These are phyloP conservation scores for Arabis hirsuta DNA, from an alignment of 345 rosid genomes.

Conservation along the genomic window DNA sequence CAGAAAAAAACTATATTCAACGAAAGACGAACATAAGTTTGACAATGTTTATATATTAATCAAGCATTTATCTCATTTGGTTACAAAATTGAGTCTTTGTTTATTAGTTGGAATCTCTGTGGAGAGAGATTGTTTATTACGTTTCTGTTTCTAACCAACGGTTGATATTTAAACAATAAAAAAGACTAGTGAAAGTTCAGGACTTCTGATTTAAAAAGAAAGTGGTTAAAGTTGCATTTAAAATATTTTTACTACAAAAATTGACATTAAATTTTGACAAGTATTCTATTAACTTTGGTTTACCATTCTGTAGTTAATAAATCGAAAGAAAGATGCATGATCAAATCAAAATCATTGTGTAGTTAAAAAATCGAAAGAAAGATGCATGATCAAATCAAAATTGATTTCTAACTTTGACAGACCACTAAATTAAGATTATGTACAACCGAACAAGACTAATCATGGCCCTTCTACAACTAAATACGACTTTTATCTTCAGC, in stretches of 20 bases:
- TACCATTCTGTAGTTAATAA: too few species aligned
- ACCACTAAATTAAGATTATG: neutral
- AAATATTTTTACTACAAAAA: neutral
- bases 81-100: neutral
- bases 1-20: neutral
- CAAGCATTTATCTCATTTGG: neutral
- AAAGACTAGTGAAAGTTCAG: neutral
- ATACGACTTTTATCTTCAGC: neutral
- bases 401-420: neutral
- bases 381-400: conserved; percentile 10
- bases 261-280: neutral
- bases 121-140: neutral
- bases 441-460: conserved; percentile 11
- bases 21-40: neutral
- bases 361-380: conserved; percentile 6
- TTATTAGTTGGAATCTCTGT: neutral
- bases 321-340: conserved; percentile 14
- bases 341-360: neutral
- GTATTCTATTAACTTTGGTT: neutral
- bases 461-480: conserved; percentile 11
- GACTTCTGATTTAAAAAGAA: neutral
- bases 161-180: too few species aligned
- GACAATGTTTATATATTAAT: neutral
- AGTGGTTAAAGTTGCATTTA: neutral
- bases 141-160: neutral